Evolutionary conservation across 2,329 filamentous ascomycete species (phyloP), one percentile per base, ranked within the genome.

Genomic region (Cercospora sp.): DNA sequence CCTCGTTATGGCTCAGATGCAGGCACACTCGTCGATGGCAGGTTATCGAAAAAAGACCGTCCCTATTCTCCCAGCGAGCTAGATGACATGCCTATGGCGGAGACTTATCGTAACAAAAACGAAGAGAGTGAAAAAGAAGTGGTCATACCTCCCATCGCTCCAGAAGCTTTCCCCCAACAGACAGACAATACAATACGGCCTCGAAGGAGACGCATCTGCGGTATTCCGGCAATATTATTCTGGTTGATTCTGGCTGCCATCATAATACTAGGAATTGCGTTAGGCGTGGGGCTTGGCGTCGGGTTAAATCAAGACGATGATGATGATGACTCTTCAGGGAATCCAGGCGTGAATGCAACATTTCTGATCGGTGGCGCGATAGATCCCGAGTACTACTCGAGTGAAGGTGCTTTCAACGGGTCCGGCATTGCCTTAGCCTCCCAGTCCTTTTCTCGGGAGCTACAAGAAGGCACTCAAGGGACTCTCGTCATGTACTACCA

Each of bases 401-500:
- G 71, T 9, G 74, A 77, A 31, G 82, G 82, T 20, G 81, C 81
- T 5, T 83, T 82, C 74, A 83, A 84, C 66, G 82, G 82, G n/a
- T 80, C 80, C 13, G 82, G 82, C 10, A 80, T 84, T 45, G 82
- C 82, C 0, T 66, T 83, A 9, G 81, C 82, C 18, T 79, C 79
- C 6, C 80, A 82, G 53, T 82, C 80, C 0, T 82, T 81, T 73
- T 78, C 71, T 5, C 60, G 64, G 3, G 58, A 71, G 23, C 64
- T 73, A 9, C 30, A 76, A 30, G 73, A 73, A 7, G 74, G 76
- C 5, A 76, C 77, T 12, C 78, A 78, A 36, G 79, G 80, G 3
- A 76, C 76, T 12, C 78, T 83, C 6, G 80, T 79, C 1, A 73
- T 83, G 48, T 83, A 82, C 72, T 83, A 81, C 68, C 82, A 84